phyloP scores from a whole-genome alignment of 768 basidiomycete species.

The Mycena venus region DNA sequence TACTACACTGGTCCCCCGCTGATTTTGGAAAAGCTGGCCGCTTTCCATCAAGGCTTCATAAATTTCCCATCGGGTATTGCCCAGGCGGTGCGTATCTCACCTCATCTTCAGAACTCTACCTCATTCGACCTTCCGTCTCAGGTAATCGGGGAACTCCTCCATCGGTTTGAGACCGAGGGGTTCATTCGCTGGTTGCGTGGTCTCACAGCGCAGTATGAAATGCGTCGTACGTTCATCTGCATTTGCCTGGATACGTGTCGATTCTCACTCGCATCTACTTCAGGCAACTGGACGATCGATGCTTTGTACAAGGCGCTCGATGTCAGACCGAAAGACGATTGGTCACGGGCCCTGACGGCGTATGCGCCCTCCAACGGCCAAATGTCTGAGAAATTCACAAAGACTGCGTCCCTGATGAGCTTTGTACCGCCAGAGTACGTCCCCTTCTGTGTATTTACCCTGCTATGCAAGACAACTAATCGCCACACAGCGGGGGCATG shows the following conservation, averaged over 20 bases:
- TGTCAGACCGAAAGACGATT: conserved; percentile 6
- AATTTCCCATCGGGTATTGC: conserved; percentile 68
- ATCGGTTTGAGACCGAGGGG: conserved; percentile 18
- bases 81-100: conserved; percentile 61
- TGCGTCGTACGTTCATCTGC: conserved; percentile 22
- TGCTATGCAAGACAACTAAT: neutral
- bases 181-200: conserved; percentile 35
- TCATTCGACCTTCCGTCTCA: neutral
- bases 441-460: neutral
- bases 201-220: conserved; percentile 32
- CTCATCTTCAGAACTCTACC: neutral
- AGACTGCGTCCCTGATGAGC: conserved; percentile 28
- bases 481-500: conserved; percentile 30
- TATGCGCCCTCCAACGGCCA: conserved; percentile 21
- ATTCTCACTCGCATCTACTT: neutral
- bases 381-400: conserved; percentile 30
- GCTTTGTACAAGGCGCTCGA: conserved; percentile 27
- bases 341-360: conserved; percentile 23
- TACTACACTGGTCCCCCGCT: conserved; percentile 70
- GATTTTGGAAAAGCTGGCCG: conserved; percentile 68
- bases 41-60: conserved; percentile 54
- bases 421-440: conserved; percentile 34
- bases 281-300: conserved; percentile 33
- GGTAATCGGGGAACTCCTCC: conserved; percentile 29
- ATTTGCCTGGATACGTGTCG: neutral